A percentile compares a stretch with the other conserved stretches of the same genome.
Conservation (phyloP, 805 yeast species). For the Brettanomyces sp. region DNA sequence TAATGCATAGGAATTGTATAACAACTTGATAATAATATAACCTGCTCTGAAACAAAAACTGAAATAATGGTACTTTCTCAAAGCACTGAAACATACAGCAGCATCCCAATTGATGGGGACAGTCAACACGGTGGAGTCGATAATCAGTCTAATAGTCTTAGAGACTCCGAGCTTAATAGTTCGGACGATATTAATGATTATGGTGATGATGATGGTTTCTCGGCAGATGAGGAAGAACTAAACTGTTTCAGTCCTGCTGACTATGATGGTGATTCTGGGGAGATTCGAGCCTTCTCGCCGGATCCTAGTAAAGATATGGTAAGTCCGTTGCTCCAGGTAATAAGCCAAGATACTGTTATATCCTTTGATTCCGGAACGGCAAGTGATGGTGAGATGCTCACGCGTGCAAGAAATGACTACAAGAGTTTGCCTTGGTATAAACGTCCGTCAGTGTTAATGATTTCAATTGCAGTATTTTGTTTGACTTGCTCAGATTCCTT, state of each 20-base stretch:
- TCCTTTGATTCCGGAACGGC: background rate
- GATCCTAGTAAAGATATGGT: constrained; percentile 4
- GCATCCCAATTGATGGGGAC: background rate
- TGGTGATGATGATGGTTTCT: constrained; percentile 7
- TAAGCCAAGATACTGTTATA: background rate
- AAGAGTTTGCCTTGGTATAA: constrained; percentile 39
- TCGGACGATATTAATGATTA: constrained; percentile 13
- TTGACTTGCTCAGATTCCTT: constrained; percentile 33
- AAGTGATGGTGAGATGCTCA: constrained; percentile 35
- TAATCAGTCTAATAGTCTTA: constrained; percentile 26
- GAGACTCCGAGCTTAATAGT: too few relatives aligned
- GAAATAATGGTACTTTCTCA: too few relatives aligned
- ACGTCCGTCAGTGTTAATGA: constrained; percentile 47
- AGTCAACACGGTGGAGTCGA: constrained; percentile 3
- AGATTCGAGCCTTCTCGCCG: too few relatives aligned
- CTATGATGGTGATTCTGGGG: too few relatives aligned
- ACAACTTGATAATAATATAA: too few relatives aligned
- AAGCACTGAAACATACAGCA: too few relatives aligned
- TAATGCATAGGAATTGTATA: too few relatives aligned
- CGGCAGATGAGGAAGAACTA: background rate
- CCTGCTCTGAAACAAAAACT: too few relatives aligned
- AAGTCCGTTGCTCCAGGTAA: background rate
- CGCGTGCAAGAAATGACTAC: constrained; percentile 35
- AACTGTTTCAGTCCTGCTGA: background rate
- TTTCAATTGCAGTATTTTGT: constrained; percentile 34